phyloP scores from a whole-genome alignment of 2,329 filamentous ascomycete species.

The Colletotrichum magnum region DNA sequence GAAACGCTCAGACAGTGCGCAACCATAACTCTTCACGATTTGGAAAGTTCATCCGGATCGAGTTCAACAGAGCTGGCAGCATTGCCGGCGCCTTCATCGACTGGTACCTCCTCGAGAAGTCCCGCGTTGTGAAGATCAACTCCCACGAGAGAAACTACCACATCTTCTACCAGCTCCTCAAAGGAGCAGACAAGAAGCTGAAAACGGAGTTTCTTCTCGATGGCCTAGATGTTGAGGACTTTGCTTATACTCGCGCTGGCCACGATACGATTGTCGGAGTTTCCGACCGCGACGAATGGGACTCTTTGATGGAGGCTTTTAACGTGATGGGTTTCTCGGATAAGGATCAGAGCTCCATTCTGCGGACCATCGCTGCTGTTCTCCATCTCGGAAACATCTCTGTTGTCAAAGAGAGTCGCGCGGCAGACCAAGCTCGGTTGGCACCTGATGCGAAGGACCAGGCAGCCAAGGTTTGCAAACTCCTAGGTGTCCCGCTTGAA shows the following conservation, averaged over 20 bases:
- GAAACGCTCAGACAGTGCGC: slow-evolving; percentile 96
- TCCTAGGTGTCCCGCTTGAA: slow-evolving; percentile 88
- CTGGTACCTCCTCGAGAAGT: slow-evolving; percentile 98
- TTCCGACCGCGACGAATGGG: slow-evolving; percentile 93
- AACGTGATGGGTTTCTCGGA: slow-evolving; percentile 93
- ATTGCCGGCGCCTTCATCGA: slow-evolving; percentile 98
- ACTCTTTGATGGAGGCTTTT: slow-evolving; percentile 90
- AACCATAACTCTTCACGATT: slow-evolving; percentile 99
- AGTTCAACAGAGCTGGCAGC: slow-evolving; percentile 88
- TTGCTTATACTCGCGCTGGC: slow-evolving; percentile 90
- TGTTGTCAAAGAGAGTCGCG: slow-evolving; percentile 90
- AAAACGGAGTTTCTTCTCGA: slow-evolving; percentile 84
- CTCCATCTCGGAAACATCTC: slow-evolving; percentile 93
- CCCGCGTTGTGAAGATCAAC: slow-evolving; percentile 93
- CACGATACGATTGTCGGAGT: slow-evolving; percentile 93
- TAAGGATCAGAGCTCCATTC: slow-evolving; percentile 84
- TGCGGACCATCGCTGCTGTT: slow-evolving; percentile 90
- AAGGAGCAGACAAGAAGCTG: slow-evolving; percentile 81
- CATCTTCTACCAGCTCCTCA: slow-evolving; percentile 95
- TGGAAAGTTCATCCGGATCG: slow-evolving; percentile 98
- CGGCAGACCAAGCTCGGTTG: slow-evolving; percentile 90
- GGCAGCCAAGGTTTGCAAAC: slow-evolving; percentile 82
- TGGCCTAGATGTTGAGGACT: slow-evolving; percentile 84
- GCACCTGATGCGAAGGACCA: slow-evolving; percentile 81
- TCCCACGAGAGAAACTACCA: slow-evolving; percentile 94